Evolutionary conservation across 2,329 filamentous ascomycete species (phyloP), one percentile per base, ranked within the genome.

Genomic region (Xenosphaeropsis pyriputrescens): DNA sequence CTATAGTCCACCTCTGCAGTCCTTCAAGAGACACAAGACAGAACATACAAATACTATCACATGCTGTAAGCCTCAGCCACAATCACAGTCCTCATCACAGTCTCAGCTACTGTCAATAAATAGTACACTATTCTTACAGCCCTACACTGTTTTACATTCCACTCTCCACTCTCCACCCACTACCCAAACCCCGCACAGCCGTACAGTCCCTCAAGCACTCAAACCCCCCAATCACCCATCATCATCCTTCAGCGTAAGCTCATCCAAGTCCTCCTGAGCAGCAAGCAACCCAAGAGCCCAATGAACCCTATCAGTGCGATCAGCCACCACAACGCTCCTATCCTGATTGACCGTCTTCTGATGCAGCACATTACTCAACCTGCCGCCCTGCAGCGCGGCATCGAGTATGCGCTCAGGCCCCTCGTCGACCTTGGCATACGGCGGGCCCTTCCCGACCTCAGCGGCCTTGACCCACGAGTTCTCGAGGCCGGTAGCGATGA

Each of bases 401-500:
- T 35, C 16, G 4, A 18, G n/a, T 3, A 17, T 18, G 2, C 33
- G 33, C 32, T 42, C 18, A 39, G 16, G 50, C 45, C 62, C 57
- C 35, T 50, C 54, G 32, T 65, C 18, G 14, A 30, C 64, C 18
- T 70, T 63, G 36, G 62, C 57, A 54, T 93, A 95, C 1, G 75
- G 75, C 4, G 86, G 85, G 0, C 86, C 89, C 34, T 75, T 70
- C 0, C 83, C 83, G 47, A 81, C 64, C 43, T 78, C 70, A 3
- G 74, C 80, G 1, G 81, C 77, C 52, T 79, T 83, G 41, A 72
- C 68, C 91, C 91, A 98, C 0, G 76, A 71, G 2, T 76, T 79
- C 57, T 96, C 88, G 55, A 85, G 93, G 1, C 85, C 86, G 35
- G 73, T 68, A 0, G 85, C 85, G 44, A 95, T 89, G 31, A 86